phyloP scores from a whole-genome alignment of 139 green algal species.

The Chloropicon primus region DNA sequence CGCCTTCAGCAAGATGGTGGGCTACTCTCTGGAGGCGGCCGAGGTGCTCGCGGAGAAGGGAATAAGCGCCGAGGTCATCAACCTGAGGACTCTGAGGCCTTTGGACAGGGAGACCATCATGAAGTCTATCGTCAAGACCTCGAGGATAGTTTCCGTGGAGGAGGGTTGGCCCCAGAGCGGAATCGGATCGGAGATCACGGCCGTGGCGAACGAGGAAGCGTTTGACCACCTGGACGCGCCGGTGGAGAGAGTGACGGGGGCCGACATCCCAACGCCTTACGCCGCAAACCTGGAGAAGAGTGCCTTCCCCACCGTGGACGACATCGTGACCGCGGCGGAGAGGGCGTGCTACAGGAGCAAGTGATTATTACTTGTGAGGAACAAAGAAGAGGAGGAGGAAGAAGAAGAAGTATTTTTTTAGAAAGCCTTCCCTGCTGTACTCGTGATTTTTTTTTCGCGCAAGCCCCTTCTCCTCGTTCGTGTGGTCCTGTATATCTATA shows the following conservation, averaged over 20 bases:
- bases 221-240: conserved; percentile 97
- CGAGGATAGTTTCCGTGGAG: conserved; percentile 77
- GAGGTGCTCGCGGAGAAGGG: conserved; percentile 73
- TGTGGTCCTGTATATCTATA: no score
- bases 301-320: conserved; percentile 51
- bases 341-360: conserved; percentile 20
- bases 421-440: no score
- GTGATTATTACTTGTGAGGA: no score
- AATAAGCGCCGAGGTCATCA: conserved; percentile 89
- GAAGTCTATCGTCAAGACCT: conserved; percentile 73
- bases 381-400: no score
- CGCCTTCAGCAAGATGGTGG: conserved; percentile 85
- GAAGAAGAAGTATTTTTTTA: no score
- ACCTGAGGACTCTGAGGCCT: conserved; percentile 86
- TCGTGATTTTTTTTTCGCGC: no score
- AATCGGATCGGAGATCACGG: conserved; percentile 62
- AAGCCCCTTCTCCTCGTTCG: no score
- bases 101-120: conserved; percentile 80
- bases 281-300: conserved; percentile 78
- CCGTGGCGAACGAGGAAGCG: conserved; percentile 69
- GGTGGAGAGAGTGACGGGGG: conserved; percentile 71
- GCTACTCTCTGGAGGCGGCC: conserved; percentile 59
- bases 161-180: conserved; percentile 94
- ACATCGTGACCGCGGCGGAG: conserved; percentile 57
- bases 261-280: conserved; percentile 91